Evolutionary conservation across 208 protist species (phyloP), one percentile per base, ranked within the genome.

Genomic region (Crithidia brevicula): DNA sequence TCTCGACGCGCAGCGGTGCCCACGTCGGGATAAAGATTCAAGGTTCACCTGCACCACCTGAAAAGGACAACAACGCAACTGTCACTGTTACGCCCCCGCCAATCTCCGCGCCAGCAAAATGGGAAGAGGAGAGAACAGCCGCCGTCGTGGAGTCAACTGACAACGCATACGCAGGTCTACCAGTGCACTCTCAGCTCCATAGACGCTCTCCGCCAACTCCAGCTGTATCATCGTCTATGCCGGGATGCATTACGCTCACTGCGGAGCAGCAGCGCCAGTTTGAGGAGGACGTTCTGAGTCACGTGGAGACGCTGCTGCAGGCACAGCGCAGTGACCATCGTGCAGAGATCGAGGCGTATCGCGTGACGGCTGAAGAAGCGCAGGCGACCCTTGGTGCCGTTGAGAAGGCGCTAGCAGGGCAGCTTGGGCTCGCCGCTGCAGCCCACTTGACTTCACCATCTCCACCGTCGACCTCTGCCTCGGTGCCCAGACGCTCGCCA

Each of bases 201-300:
- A 7, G 15, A 13, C 36, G 36, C 36, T 16, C 15, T 7, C 36
- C 36, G 36, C 15, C 36, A 40, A 7, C 36, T 7, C 36, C 15
- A 13, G 15, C 15, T 13, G 15, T 13, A 7, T 16, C 36, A 13
- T 13, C 36, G n/a, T 40, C 2, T 43, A 9, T 30, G 6, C 30
- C 36, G 11, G 5, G 36, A 20, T n/a, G 22, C 20, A n/a, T 31
- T 1, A 38, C 23, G 16, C 63, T 57, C 43, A 43, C 23, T 0
- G 69, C 62, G 60, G 69, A 63, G 59, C 52, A 74, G 52, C 69
- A 57, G 42, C 69, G 60, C 13, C 52, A 56, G 40, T 74, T 68
- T 36, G 69, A 74, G 53, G 40, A 27, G 20, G 59, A 74, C 33
- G 42, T 74, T 16, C 53, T 74, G 69, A 43, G 22, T 33, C 60